These are phyloP conservation scores for Calamus simplicifolius DNA, from an alignment of 176 grass and related monocot genomes.

Conservation along the genomic window DNA sequence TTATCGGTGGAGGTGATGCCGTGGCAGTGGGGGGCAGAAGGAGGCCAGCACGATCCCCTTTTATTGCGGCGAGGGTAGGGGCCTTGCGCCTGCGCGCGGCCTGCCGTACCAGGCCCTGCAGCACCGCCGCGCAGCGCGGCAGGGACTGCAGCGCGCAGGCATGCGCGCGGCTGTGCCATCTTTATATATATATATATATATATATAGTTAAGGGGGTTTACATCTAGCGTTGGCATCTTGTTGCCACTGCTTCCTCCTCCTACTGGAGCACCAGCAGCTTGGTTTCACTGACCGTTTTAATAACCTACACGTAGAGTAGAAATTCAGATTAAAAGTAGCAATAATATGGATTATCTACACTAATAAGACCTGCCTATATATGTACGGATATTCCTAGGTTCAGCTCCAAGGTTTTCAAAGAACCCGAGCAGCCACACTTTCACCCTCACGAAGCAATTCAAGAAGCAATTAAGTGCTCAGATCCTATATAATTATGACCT, in stretches of 20 bases:
- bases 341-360: too few relatives aligned
- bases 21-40: too few relatives aligned
- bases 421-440: conserved; percentile 82
- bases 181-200: too few relatives aligned
- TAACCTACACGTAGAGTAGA: conserved; percentile 37
- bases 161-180: too few relatives aligned
- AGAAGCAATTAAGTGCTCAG: conserved; percentile 98
- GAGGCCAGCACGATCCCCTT: too few relatives aligned
- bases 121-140: too few relatives aligned
- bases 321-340: background rate
- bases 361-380: conserved; percentile 46
- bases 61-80: too few relatives aligned
- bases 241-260: conserved; percentile 82
- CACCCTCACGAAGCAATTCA: conserved; percentile 81
- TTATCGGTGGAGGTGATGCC: too few relatives aligned
- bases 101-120: too few relatives aligned
- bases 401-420: conserved; percentile 81
- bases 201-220: too few relatives aligned
- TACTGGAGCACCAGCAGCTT: conserved; percentile 87
- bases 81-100: too few relatives aligned
- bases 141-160: too few relatives aligned
- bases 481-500: conserved; percentile 97
- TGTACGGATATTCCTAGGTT: conserved; percentile 77
- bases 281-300: conserved; percentile 92
- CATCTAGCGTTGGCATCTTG: conserved; percentile 98